A percentile compares a stretch with the other conserved stretches of the same genome.
Evolutionary conservation across 106 monocot genomes (phyloP).

Genomic region (Alisma plantagoaquatica): DNA sequence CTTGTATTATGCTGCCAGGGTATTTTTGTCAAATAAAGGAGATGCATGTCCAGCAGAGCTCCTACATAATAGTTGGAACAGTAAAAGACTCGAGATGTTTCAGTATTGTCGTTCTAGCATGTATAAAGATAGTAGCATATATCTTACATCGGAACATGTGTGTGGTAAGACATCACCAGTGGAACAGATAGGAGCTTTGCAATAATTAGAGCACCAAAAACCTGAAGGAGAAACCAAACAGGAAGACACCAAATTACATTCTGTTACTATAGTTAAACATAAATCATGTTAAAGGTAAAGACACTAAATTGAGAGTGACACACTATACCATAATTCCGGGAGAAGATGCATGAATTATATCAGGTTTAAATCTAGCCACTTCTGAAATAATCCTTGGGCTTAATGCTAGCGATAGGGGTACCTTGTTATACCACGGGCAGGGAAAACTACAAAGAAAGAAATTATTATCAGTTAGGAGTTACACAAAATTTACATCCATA

Average conservation of each 20-base stretch:
- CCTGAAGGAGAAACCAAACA: conserved; percentile 44
- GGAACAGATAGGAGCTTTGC: conserved; percentile 76
- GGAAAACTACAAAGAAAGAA: too few species aligned
- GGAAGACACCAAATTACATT: too few species aligned
- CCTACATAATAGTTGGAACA: too few species aligned
- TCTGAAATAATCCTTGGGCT: conserved; percentile 91
- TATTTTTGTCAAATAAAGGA: too few species aligned
- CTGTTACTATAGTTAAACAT: too few species aligned
- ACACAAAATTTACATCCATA: too few species aligned
- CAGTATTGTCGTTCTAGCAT: too few species aligned
- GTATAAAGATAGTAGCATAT: too few species aligned
- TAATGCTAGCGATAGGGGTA: conserved; percentile 84
- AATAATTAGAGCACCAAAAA: conserved; percentile 90
- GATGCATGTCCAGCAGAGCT: too few species aligned
- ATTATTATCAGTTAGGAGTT: too few species aligned
- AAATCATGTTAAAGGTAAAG: not conserved
- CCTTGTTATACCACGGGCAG: conserved; percentile 80
- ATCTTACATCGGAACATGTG: conserved; percentile 95
- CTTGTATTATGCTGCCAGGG: too few species aligned
- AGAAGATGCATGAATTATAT: conserved; percentile 89
- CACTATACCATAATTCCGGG: conserved; percentile 92
- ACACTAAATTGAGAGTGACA: not conserved
- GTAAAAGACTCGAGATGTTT: too few species aligned
- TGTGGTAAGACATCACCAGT: conserved; percentile 95
- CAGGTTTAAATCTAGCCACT: conserved; percentile 87